phyloP scores from a whole-genome alignment of 805 yeast genomes.

The Brettanomyces anomalus region DNA sequence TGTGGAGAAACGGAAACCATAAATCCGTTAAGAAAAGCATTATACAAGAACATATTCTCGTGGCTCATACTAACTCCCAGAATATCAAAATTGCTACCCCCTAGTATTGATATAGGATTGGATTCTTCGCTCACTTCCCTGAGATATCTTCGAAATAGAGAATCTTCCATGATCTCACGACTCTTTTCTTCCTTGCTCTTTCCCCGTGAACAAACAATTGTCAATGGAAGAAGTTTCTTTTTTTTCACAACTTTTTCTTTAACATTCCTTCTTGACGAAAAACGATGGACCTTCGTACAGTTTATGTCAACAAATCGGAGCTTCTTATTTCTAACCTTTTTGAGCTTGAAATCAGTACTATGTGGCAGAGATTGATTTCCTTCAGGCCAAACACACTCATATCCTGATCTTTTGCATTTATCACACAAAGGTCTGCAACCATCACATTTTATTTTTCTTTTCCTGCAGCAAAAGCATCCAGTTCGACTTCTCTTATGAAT shows the following conservation, averaged over 20 bases:
- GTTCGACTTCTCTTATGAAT: conserved; percentile 3
- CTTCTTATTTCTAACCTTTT: conserved; percentile 6
- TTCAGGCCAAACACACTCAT: conserved; percentile 14
- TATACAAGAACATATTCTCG: conserved; percentile 17
- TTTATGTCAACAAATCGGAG: conserved; percentile 7
- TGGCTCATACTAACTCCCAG: conserved; percentile 10
- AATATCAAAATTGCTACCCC: conserved; percentile 10
- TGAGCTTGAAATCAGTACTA: conserved; percentile 9
- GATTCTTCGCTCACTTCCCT: conserved; percentile 6
- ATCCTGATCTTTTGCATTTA: conserved; percentile 6
- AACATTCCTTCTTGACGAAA: background rate
- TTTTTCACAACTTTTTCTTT: background rate
- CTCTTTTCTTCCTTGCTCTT: background rate
- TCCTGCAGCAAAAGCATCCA: conserved; percentile 10
- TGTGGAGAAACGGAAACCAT: conserved; percentile 34
- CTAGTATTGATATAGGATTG: conserved; percentile 5
- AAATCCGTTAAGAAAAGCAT: conserved; percentile 32
- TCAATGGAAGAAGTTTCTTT: background rate
- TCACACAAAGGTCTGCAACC: conserved; percentile 14
- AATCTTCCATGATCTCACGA: conserved; percentile 14
- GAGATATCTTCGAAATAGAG: conserved; percentile 15
- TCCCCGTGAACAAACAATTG: background rate
- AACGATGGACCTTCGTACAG: background rate
- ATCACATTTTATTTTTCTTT: conserved; percentile 17
- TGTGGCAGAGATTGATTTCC: conserved; percentile 11